These are phyloP conservation scores for Lachnellula arida DNA, from an alignment of 2,329 filamentous ascomycete genomes.

Conservation along the genomic window DNA sequence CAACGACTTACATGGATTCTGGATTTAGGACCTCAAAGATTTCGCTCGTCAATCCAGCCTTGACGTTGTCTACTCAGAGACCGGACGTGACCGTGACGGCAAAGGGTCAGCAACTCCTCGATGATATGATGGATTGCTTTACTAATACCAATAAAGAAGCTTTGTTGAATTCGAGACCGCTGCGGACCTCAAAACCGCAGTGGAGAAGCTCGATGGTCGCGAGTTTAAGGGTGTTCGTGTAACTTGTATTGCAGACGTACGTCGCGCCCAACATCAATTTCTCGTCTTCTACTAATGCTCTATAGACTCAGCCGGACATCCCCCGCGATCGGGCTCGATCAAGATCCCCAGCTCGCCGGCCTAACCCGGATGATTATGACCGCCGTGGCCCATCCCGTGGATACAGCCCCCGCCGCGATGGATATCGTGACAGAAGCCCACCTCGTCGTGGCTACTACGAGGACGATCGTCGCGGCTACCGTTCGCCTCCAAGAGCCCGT, in stretches of 20 bases:
- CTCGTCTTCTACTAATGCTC: conserved; percentile 28
- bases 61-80: conserved; percentile 98
- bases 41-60: conserved; percentile 95
- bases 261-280: conserved; percentile 27
- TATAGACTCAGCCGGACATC: conserved; percentile 74
- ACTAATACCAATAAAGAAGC: conserved; percentile 43
- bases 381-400: conserved; percentile 75
- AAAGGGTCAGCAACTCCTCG: conserved; percentile 65
- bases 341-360: conserved; percentile 68
- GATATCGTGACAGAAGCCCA: conserved; percentile 84
- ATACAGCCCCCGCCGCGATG: conserved; percentile 78
- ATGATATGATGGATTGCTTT: conserved; percentile 1
- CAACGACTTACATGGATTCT: conserved; percentile 74
- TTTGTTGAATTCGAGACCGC: conserved; percentile 98
- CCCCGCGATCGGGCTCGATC: conserved; percentile 67
- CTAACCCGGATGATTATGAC: conserved; percentile 76
- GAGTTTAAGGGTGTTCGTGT: conserved; percentile 91
- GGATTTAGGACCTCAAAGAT: conserved; percentile 97
- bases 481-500: conserved; percentile 71
- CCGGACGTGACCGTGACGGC: conserved; percentile 83
- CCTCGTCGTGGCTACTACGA: conserved; percentile 82
- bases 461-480: conserved; percentile 70
- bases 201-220: conserved; percentile 88
- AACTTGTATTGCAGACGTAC: conserved; percentile 81
- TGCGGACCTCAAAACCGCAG: conserved; percentile 80